Base-by-base conservation (phyloP, 805 yeast genomes). In the Kuraishia molischiana region DNA sequence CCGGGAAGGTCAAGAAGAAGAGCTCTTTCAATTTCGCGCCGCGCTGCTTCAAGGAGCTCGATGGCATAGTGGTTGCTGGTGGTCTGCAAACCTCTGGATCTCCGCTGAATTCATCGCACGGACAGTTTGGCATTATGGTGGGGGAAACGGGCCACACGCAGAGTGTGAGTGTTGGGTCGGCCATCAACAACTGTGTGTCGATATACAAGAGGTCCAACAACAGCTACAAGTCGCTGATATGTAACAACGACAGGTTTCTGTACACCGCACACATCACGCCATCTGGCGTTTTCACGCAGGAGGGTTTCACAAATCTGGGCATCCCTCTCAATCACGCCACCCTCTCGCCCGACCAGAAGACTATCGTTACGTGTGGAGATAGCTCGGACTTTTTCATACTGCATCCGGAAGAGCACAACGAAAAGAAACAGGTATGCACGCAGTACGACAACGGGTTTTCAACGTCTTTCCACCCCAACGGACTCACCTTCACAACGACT, bases 391-490 rank as follows among this genome's bases (percentile, higher is more conserved):
- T 89, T 24, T 79, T 74, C 33, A 46, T 89, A 28, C 48, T 71
- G 19, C 77, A 74, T 43, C 68, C 76, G 0, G 58, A 59, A 15
- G 50, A 57, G 24, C 17, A 24, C n/a, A 19, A 19, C 4, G 13
- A 24, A 4, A 22, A 26, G 13, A 28, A 57, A 58, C n/a, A 2
- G 64, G 76, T 37, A 66, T 63, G 39, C 6, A 78, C 90, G 0
- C 56, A 63, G 2, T 77, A 81, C 40, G 95, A 84, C 47, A 73
- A 81, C 34, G 96, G 95, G 2, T 85, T 87, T 52, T 87, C 95
- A 4, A 77, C 85, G 1, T 73, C 82, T 21, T 87, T 79, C 61
- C 79, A 80, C 42, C 72, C 79, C n/a, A 78, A 85, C 33, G 95
- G 90, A 17, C 47, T 67, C 37, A 68, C 77, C 44, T 82, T 89